Conservation (phyloP, 805 yeast genomes). For the Yamadazyma phyllophila region DNA sequence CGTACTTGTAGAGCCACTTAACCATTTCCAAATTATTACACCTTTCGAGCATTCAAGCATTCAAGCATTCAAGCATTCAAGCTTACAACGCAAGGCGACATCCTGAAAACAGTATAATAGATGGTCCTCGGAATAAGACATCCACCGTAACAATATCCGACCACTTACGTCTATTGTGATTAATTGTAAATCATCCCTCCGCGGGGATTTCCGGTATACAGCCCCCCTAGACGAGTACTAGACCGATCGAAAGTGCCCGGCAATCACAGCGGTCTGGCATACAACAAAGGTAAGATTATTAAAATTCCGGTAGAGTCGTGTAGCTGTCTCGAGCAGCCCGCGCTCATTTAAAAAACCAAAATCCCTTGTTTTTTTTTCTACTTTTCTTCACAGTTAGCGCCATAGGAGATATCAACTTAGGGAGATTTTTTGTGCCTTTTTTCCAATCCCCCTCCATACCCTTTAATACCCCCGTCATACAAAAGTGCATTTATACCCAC, state of each 20-base stretch:
- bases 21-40: too few species aligned
- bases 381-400: neutral
- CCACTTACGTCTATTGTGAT: too few species aligned
- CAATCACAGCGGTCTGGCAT: neutral
- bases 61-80: too few species aligned
- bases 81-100: too few species aligned
- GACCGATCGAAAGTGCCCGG: neutral
- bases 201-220: neutral
- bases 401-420: neutral
- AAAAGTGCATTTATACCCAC: constrained; percentile 2
- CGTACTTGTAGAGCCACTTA: too few species aligned
- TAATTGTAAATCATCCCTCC: too few species aligned
- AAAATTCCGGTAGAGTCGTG: neutral
- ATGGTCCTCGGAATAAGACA: too few species aligned
- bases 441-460: constrained; percentile 1
- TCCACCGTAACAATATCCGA: too few species aligned
- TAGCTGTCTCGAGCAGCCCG: neutral
- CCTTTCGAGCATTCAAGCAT: too few species aligned
- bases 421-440: constrained; percentile 7
- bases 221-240: neutral
- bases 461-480: neutral
- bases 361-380: constrained; percentile 8
- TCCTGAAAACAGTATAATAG: too few species aligned
- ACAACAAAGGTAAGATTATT: neutral
- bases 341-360: constrained; percentile 3